Conservation (phyloP, 2,329 filamentous ascomycete species). For the Calonectria crousiana region DNA sequence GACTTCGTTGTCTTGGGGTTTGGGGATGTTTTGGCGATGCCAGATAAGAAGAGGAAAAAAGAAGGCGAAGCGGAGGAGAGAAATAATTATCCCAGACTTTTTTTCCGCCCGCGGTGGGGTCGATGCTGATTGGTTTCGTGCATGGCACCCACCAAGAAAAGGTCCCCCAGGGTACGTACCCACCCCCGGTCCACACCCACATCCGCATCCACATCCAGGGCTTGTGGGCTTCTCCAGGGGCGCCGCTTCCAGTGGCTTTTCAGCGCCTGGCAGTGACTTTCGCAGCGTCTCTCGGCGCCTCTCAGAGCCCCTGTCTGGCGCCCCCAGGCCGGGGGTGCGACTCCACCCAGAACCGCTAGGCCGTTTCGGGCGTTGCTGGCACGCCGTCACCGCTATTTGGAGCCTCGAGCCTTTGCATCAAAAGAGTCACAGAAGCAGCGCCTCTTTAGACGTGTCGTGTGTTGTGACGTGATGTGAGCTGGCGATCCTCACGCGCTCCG, state of each 20-base stretch:
- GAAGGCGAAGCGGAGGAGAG: slow-evolving; percentile 44
- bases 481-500: slow-evolving; percentile 13
- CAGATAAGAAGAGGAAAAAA: slow-evolving; percentile 46
- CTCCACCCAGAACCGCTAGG: slow-evolving; percentile 28
- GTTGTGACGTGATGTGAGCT: slow-evolving; percentile 21
- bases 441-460: slow-evolving; percentile 11
- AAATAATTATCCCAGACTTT: slow-evolving; percentile 47
- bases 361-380: slow-evolving; percentile 29
- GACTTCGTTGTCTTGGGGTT: slow-evolving; percentile 74
- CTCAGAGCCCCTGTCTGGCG: not conserved
- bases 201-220: not conserved
- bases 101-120: slow-evolving; percentile 44
- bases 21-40: slow-evolving; percentile 49
- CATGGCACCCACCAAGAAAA: slow-evolving; percentile 3
- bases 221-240: not conserved
- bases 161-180: slow-evolving; percentile 15
- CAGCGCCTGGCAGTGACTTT: not conserved
- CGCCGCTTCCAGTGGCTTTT: slow-evolving; percentile 8
- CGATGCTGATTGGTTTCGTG: slow-evolving; percentile 23
- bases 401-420: slow-evolving; percentile 22
- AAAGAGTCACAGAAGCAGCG: slow-evolving; percentile 23
- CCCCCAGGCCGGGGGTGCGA: slow-evolving; percentile 2
- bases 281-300: slow-evolving; percentile 19
- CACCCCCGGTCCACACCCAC: not conserved
- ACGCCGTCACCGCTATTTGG: slow-evolving; percentile 46